Evolutionary conservation across 495 filamentous ascomycete genomes (phyloP), one percentile per base, ranked within the genome.

Genomic region (Lasiosphaeria hispida): DNA sequence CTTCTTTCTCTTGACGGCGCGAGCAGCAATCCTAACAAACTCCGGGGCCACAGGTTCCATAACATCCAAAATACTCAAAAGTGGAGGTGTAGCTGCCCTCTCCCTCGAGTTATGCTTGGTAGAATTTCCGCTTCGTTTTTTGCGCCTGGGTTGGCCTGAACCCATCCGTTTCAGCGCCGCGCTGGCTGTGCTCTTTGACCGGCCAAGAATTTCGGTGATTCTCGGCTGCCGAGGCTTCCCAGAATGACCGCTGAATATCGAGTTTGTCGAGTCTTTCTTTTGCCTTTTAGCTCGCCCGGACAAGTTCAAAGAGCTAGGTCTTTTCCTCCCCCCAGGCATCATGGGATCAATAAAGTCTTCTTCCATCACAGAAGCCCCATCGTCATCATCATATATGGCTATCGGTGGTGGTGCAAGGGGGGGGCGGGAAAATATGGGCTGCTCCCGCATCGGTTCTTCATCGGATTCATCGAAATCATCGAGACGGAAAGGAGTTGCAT

Each of bases 11-110:
- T 80, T 85, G 43, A 83, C 90, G 57, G 80, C 76, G 48, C 95
- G 85, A 15, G 83, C 82, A 39, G 94, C 94, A 60, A 98, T 70
- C 49, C 84, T 85, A 17, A 97, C 73, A 65, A 97, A 97, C 33
- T 75, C 73, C 5, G 94, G 92, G 7, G 77, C 77, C 38, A 68
- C 51, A n/a, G 72, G 69, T 58, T 78, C 80, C 36, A 83, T 76
- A 34, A 86, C 84, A 79, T 96, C 92, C 18, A 96, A 58, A 49
- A 93, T 85, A 51, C 88, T 82, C 35, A 93, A 69, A 33, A 67
- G 72, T n/a, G 84, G 87, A 38, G 75, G 64, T 37, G 57, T 68
- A 1, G 66, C 63, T 19, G 70, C 69, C 23, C 73, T 60, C 19
- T 39, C 63, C 30, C 39, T 55, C 19, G 43, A 18, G 10, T 7